These are phyloP conservation scores for Clitocybe nebularis DNA, from an alignment of 1,284 basidiomycete genomes.

Conservation along the genomic window DNA sequence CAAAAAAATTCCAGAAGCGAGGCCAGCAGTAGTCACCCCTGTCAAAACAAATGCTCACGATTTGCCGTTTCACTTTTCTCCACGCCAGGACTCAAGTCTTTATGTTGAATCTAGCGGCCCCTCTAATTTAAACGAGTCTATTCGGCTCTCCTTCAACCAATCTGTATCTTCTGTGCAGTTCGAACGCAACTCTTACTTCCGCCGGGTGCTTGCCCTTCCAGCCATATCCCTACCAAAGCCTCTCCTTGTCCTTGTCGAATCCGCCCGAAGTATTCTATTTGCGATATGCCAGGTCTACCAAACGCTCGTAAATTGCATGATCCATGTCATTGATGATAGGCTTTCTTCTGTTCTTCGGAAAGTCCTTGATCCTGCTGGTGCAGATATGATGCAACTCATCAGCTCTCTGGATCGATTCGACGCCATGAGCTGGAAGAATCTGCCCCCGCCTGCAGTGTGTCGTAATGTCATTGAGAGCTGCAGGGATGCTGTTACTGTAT, in stretches of 20 bases:
- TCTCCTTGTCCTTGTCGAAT: constrained; percentile 78
- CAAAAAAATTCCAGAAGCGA: no score
- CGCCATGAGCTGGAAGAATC: constrained; percentile 65
- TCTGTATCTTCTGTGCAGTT: constrained; percentile 61
- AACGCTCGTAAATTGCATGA: constrained; percentile 85
- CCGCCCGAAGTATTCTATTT: constrained; percentile 89
- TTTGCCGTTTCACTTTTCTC: no score
- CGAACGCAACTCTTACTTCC: constrained; percentile 92
- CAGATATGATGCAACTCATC: constrained; percentile 83
- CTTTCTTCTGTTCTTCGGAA: constrained; percentile 78
- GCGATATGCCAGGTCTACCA: constrained; percentile 91
- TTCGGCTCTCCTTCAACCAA: constrained; percentile 37
- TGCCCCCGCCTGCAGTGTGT: constrained; percentile 73
- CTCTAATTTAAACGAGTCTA: constrained; percentile 29
- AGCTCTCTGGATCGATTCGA: constrained; percentile 92
- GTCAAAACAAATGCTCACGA: no score
- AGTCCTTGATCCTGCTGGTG: constrained; percentile 82
- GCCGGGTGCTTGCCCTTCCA: constrained; percentile 78
- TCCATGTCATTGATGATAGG: constrained; percentile 85
- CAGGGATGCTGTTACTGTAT: constrained; percentile 81
- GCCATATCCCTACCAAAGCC: constrained; percentile 70
- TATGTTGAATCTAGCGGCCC: constrained; percentile 30
- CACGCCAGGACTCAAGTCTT: constrained; percentile 42
- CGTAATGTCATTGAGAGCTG: constrained; percentile 81
- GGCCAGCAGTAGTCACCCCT: no score